Conservation (phyloP, 305 asterid species). For the Fraxinus platypoda region DNA sequence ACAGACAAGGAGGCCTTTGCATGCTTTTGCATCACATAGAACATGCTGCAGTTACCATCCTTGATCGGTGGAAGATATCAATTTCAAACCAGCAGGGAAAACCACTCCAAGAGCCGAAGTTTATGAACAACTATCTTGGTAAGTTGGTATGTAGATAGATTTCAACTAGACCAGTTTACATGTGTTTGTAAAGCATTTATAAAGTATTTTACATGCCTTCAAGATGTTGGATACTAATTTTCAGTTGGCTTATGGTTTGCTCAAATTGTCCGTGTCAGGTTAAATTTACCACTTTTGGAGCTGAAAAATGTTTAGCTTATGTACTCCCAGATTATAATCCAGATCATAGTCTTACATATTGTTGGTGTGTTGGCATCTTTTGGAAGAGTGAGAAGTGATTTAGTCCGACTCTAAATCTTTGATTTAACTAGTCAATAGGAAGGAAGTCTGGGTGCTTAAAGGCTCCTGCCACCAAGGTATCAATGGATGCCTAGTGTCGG, state of each 20-base stretch:
- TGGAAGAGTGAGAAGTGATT: not conserved
- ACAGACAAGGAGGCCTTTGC: conserved; percentile 97
- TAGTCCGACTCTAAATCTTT: not conserved
- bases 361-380: not conserved
- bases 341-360: not conserved
- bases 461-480: not conserved
- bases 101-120: conserved; percentile 59
- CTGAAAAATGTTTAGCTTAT: not conserved
- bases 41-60: conserved; percentile 97
- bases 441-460: not conserved
- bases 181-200: conserved; percentile 5
- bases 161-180: conserved; percentile 21
- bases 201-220: not conserved
- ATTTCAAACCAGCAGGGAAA: conserved; percentile 67
- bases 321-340: not conserved
- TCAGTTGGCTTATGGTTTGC: not conserved
- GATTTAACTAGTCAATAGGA: not conserved
- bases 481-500: not conserved
- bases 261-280: not conserved
- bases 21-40: conserved; percentile 82
- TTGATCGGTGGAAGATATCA: conserved; percentile 92
- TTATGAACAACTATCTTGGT: conserved; percentile 97
- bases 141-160: conserved; percentile 24
- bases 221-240: not conserved
- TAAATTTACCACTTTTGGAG: not conserved